A percentile compares a stretch with the other conserved stretches of the same genome.
Conservation (phyloP, 2,329 filamentous ascomycete species). For the Macrophomina tecta region DNA sequence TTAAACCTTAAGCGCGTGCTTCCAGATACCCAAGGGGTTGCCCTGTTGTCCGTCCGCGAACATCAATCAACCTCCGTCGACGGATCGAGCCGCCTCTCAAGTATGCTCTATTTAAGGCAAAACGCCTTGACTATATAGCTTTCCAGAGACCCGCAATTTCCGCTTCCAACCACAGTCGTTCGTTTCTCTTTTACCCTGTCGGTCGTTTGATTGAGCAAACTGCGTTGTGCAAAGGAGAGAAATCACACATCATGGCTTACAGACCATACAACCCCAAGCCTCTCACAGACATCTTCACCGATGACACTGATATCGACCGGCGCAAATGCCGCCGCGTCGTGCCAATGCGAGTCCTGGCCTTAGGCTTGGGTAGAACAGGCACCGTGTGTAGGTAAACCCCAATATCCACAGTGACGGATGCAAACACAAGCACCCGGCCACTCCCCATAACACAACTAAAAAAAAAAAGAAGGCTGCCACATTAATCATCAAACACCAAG, state of each 20-base stretch:
- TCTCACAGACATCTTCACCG: conserved; percentile 67
- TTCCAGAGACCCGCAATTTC: neutral
- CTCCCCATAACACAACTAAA: no score
- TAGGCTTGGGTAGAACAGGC: conserved; percentile 43
- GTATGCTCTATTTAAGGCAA: neutral
- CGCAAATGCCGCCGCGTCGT: conserved; percentile 58
- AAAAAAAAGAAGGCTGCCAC: conserved; percentile 17
- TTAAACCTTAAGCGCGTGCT: neutral
- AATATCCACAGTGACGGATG: conserved; percentile 23
- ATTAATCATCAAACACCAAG: conserved; percentile 29
- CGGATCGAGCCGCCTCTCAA: neutral
- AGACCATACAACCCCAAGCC: conserved; percentile 52
- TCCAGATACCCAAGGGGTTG: neutral
- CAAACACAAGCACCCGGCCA: no score
- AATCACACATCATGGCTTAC: neutral
- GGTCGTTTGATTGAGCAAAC: neutral
- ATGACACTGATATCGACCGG: conserved; percentile 71
- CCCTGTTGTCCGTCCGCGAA: neutral
- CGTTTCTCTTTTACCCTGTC: neutral
- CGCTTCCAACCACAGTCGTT: neutral
- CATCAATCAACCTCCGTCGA: neutral
- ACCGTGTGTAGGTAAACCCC: conserved; percentile 32
- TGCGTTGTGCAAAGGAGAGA: neutral
- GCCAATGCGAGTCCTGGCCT: conserved; percentile 41
- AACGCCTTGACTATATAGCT: neutral